Base-by-base conservation (phyloP, 176 grass and related monocot genomes). In the Hyparrhenia diplandra region DNA sequence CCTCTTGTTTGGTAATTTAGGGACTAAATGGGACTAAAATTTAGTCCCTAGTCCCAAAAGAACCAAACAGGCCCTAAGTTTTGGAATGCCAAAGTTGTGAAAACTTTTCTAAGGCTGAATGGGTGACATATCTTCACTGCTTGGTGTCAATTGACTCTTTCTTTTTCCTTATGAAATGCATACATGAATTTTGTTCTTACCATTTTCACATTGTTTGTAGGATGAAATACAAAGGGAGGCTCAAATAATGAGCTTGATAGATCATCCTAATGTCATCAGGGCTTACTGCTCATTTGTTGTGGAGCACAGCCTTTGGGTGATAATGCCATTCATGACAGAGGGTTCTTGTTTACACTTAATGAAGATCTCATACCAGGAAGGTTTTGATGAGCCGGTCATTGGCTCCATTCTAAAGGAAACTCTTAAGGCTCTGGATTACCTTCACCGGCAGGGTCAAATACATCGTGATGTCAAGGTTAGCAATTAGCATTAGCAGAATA, bases 381-480 rank as follows among this genome's bases (percentile, higher is more conserved):
- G 96, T 78, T 99, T 99, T 21, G 96, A 99, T 73, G 96, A 99
- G 45, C 93, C 64, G 30, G 76, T 99, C 69, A 99, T 99, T 34
- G 89, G 80, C 24, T 99, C 93, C 66, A 91, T 99, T 82, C 84
- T 99, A 78, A 99, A 99, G 74, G 96, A 99, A 91, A 91, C 92
- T 77, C 87, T 99, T 59, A 99, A 95, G 51, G 96, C 96, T 84
- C 68, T 99, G 43, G 96, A 99, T 12, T 99, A 99, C 85, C 90
- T 99, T 85, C 96, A 99, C 58, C 93, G 82, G 76, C 92, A 99
- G 82, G 96, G 96, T 17, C 96, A 99, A 83, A 99, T 99, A 45
- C 96, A 99, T 88, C 96, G 96, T 41, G 96, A 99, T 18, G 60
- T 99, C 72, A 99, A 99, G 96, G 96, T n/a, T n/a, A n/a, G n/a